Evolutionary conservation across 208 protist genomes (phyloP).

Genomic region (Leptomonas pyrrhocoris): DNA sequence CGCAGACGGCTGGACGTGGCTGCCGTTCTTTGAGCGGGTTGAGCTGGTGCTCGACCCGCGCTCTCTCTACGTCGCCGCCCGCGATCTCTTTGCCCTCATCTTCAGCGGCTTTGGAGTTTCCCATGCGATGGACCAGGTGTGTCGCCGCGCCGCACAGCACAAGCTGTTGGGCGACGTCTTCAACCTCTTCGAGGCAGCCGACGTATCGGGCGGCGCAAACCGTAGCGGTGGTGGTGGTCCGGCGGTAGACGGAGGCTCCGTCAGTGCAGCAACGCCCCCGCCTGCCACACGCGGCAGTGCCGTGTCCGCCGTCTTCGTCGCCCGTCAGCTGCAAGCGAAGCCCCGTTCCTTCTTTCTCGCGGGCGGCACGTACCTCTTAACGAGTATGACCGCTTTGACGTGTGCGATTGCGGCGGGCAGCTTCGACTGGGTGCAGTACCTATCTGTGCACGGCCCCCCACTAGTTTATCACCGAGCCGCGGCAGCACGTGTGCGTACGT

Average conservation of each 20-base stretch:
- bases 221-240: neutral
- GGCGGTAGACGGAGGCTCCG: neutral
- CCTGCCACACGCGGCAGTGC: slow-evolving; percentile 25
- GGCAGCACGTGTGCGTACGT: slow-evolving; percentile 31
- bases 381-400: slow-evolving; percentile 56
- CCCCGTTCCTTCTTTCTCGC: slow-evolving; percentile 38
- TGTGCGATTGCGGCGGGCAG: slow-evolving; percentile 64
- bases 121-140: slow-evolving; percentile 43
- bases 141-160: slow-evolving; percentile 42
- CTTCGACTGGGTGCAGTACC: slow-evolving; percentile 71
- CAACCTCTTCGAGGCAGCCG: slow-evolving; percentile 27
- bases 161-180: slow-evolving; percentile 46
- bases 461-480: slow-evolving; percentile 55
- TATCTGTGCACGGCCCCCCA: slow-evolving; percentile 48
- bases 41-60: slow-evolving; percentile 29
- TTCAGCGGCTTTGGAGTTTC: slow-evolving; percentile 54
- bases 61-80: slow-evolving; percentile 27
- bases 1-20: slow-evolving; percentile 31
- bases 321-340: slow-evolving; percentile 19
- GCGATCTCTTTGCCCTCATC: slow-evolving; percentile 46
- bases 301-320: slow-evolving; percentile 23
- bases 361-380: slow-evolving; percentile 47
- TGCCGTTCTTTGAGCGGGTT: slow-evolving; percentile 45
- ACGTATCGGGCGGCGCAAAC: neutral
- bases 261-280: neutral